Evolutionary conservation across 352 stramenopile genomes (phyloP), one percentile per base, ranked within the genome.

Genomic region (Phytophthora megakarya): DNA sequence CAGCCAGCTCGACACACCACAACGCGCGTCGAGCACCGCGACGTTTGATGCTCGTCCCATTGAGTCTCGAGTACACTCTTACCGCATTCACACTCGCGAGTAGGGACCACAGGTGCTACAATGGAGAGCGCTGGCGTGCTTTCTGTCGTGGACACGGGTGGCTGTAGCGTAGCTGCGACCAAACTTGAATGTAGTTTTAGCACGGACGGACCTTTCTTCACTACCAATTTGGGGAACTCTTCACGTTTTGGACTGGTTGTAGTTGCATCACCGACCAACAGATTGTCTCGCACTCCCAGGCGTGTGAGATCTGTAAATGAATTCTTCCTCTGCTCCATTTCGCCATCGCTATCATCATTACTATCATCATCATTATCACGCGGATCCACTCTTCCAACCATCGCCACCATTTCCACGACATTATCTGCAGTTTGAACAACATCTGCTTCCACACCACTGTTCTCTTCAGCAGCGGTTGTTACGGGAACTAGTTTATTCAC

Each of bases 1-100:
- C 81, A 90, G 26, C 79, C 79, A 6, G 70, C 73, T 19, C 81
- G 75, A 43, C 81, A 90, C 22, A 71, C 53, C 7, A 89, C 76
- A 4, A 75, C 57, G 7, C 78, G 73, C 22, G 84, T 66, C 33
- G 78, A 75, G 30, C 78, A 86, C 1, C 61, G 46, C 3, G 56
- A 35, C 15, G 66, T 44, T 13, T 72, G 54, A 46, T 90, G 81
- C 11, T 66, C 47, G 3, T 46, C 46, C 64, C 75, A 73, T 23
- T 70, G 60, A 15, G 65, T 66, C 6, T 54, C 49, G 13, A 51
- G 54, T 1, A 88, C 43, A 0, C 19, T 71, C 16, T 81, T 67
- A 11, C 79, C 79, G 26, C 81, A 90, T 10, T 70, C 61, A 43
- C 78, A 90, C 33, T 74, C 35, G 16, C 68, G 70, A 19, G 50